Conservation (phyloP, 2,329 filamentous ascomycete species). For the Aspergillus ochraceus region DNA sequence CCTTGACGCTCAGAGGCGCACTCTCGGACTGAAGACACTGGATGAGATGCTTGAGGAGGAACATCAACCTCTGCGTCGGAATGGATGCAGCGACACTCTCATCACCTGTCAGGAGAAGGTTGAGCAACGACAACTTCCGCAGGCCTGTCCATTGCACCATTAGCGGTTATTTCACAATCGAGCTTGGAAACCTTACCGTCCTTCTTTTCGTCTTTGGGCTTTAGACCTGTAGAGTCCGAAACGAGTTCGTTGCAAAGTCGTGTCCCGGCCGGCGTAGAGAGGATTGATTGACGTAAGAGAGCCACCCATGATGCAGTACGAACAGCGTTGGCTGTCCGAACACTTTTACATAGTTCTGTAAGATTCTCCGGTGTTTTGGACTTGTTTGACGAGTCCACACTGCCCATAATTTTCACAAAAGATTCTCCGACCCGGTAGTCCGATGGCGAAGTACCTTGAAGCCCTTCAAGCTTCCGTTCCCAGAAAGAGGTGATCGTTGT, state of each 20-base stretch:
- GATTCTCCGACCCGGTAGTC: slow-evolving; percentile 43
- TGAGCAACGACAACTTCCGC: slow-evolving; percentile 54
- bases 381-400: slow-evolving; percentile 24
- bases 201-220: slow-evolving; percentile 43
- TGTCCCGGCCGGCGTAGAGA: slow-evolving; percentile 48
- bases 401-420: slow-evolving; percentile 42
- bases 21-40: slow-evolving; percentile 67
- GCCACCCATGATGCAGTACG: slow-evolving; percentile 50
- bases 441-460: slow-evolving; percentile 31
- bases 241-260: slow-evolving; percentile 61
- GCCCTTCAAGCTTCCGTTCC: slow-evolving; percentile 33
- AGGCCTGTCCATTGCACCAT: slow-evolving; percentile 36
- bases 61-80: slow-evolving; percentile 68
- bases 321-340: slow-evolving; percentile 45
- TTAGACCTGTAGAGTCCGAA: slow-evolving; percentile 58
- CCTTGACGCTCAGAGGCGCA: slow-evolving; percentile 37
- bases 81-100: slow-evolving; percentile 50
- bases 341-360: slow-evolving; percentile 35
- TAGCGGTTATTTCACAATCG: slow-evolving; percentile 16
- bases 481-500: slow-evolving; percentile 30
- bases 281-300: slow-evolving; percentile 51
- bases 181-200: slow-evolving; percentile 37
- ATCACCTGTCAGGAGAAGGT: slow-evolving; percentile 53
- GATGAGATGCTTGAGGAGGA: slow-evolving; percentile 76
- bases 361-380: slow-evolving; percentile 32